Evolutionary conservation across 208 protist species (phyloP), one percentile per base, ranked within the genome.

Genomic region (Leishmania aethiopica): DNA sequence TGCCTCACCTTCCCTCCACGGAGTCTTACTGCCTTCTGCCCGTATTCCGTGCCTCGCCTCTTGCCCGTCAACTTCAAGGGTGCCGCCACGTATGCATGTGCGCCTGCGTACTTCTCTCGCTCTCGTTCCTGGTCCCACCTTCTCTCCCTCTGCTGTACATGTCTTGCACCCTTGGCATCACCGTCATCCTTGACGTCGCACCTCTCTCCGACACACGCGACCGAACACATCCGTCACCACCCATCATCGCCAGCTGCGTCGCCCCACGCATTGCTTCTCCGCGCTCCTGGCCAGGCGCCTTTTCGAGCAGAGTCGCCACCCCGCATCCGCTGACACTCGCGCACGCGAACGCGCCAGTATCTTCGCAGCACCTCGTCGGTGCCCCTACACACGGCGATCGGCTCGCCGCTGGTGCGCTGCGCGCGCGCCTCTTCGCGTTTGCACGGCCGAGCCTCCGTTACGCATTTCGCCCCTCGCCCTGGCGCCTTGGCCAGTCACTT

Each of bases 81-180:
- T 40, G 28, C 7, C 32, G 60, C 60, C 28, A 67, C n/a, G 15
- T 3, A 13, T 19, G 60, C 60, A 67, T 4, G n/a, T 75, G 7
- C 13, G 42, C 5, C 40, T 67, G 60, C 60, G 10, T 37, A 15
- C 60, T 37, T 67, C 60, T 67, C 60, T 67, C 60, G 13, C 28
- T 15, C 25, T 32, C 60, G 19, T 40, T 37, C 8, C 60, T 67
- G 10, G 10, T 37, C 75, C 75, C 45, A 59, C 42, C 51, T 49
- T 79, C 51, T 67, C 22, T 53, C 22, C 37, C 71, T 69, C 71
- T 62, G 13, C 8, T 77, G 32, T 60, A 37, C 49, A 11, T 82
- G 22, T 67, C 71, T 64, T 35, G 35, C n/a, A 22, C 5, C 66
- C 25, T 72, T 8, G 32, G 13, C 25, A 15, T 42, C 11, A 28